Evolutionary conservation across 2,329 filamentous ascomycete species (phyloP).

Genomic region (Daldinia sp.): DNA sequence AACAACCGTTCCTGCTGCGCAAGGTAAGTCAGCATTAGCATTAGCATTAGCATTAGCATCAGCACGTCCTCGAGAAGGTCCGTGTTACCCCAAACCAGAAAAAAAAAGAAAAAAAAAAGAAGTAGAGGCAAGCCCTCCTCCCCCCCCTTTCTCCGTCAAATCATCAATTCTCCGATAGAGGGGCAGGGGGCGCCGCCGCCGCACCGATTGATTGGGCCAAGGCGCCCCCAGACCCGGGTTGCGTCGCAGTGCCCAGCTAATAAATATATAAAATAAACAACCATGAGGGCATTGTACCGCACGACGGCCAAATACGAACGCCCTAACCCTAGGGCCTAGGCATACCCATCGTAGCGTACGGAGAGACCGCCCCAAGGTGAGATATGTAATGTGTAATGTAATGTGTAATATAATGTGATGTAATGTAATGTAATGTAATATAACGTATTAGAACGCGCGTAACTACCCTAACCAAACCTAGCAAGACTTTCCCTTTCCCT

Average conservation of each 20-base stretch:
- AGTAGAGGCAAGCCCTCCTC: too few species aligned
- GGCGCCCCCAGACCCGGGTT: too few species aligned
- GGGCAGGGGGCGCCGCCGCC: not conserved
- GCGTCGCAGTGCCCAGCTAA: not conserved
- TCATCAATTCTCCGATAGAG: slow-evolving; percentile 41
- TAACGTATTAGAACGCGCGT: not conserved
- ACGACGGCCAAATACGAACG: not conserved
- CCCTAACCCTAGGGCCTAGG: too few species aligned
- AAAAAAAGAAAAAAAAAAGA: too few species aligned
- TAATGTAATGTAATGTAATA: too few species aligned
- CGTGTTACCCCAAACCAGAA: slow-evolving; percentile 36
- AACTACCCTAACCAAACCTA: not conserved
- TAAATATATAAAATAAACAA: slow-evolving; percentile 3
- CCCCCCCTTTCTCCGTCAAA: slow-evolving; percentile 36
- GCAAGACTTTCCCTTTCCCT: not conserved
- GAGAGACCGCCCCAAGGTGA: not conserved
- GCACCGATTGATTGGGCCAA: not conserved
- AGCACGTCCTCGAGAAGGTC: too few species aligned
- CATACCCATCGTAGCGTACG: not conserved
- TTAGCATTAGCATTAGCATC: too few species aligned
- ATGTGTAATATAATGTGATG: too few species aligned
- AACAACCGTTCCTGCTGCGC: too few species aligned
- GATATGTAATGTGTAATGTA: too few species aligned
- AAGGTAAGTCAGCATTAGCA: too few species aligned
- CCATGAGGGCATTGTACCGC: too few species aligned